Conservation (phyloP, 2,329 filamentous ascomycete genomes). For the Cytospora chrysosperma region DNA sequence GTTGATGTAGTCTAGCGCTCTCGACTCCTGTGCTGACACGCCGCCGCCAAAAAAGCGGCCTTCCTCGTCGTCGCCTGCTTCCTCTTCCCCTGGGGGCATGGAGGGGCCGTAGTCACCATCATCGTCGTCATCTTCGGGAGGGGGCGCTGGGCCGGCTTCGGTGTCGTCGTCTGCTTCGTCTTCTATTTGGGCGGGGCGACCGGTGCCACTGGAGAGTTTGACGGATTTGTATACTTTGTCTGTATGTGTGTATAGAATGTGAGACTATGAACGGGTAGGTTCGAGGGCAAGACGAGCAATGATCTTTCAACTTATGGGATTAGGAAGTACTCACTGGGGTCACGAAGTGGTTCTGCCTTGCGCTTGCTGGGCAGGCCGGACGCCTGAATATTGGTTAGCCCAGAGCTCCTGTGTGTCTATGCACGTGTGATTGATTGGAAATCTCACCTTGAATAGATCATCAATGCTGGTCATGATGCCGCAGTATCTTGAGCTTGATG, state of each 20-base stretch:
- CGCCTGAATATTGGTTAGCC: constrained; percentile 32
- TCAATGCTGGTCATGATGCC: constrained; percentile 55
- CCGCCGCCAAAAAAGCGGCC: constrained; percentile 95
- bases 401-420: no score
- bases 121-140: constrained; percentile 52
- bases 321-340: constrained; percentile 55
- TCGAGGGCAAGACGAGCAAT: background rate
- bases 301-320: background rate
- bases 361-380: constrained; percentile 56
- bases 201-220: constrained; percentile 48
- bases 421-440: background rate
- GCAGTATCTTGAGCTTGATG: background rate
- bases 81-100: constrained; percentile 42
- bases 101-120: constrained; percentile 48
- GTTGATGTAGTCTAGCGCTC: constrained; percentile 87
- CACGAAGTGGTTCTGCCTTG: constrained; percentile 60
- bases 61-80: constrained; percentile 72
- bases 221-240: constrained; percentile 65
- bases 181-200: constrained; percentile 46
- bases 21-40: constrained; percentile 74
- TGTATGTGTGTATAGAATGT: constrained; percentile 31
- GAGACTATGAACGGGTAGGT: background rate
- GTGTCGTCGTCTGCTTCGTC: constrained; percentile 43
- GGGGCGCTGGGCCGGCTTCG: constrained; percentile 50
- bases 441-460: constrained; percentile 56